phyloP scores from a whole-genome alignment of 768 basidiomycete species.

The Rhodotorula graminis region DNA sequence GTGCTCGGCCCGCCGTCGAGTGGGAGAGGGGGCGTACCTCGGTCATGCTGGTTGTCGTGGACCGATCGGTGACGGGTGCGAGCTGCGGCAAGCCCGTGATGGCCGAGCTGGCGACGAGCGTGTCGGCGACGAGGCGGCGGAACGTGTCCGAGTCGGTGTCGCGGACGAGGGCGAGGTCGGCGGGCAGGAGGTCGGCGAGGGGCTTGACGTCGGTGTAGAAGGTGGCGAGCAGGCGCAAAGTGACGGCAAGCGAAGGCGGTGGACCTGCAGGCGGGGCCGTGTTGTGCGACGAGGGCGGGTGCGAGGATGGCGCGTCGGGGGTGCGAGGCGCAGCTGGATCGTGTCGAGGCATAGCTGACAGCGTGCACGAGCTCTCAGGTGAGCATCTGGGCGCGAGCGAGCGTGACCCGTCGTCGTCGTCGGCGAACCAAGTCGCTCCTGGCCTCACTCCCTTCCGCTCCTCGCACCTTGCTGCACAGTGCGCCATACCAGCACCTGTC shows the following conservation, averaged over 20 bases:
- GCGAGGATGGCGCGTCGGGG: too few species aligned
- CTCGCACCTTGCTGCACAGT: too few species aligned
- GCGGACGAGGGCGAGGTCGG: neutral
- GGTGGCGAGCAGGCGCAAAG: slow-evolving; percentile 3
- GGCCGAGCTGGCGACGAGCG: slow-evolving; percentile 5
- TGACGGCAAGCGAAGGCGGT: neutral
- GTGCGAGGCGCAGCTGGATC: too few species aligned
- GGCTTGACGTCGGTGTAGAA: slow-evolving; percentile 12
- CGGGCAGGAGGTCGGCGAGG: neutral
- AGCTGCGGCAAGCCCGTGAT: neutral
- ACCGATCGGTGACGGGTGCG: rapidly evolving
- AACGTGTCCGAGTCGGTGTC: slow-evolving; percentile 12
- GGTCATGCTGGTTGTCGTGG: neutral
- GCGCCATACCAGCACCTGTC: too few species aligned
- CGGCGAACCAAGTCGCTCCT: too few species aligned
- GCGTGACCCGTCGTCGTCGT: too few species aligned
- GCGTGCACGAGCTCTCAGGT: too few species aligned
- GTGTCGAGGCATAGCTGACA: too few species aligned
- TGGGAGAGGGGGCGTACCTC: slow-evolving; percentile 7
- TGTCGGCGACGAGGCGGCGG: neutral
- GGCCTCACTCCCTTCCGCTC: too few species aligned
- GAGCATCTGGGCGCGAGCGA: too few species aligned
- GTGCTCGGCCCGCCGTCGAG: too few species aligned
- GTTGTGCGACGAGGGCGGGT: neutral
- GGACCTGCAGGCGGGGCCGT: neutral